phyloP scores from a whole-genome alignment of 1,284 basidiomycete species.

The Cryptococcus hybrid region DNA sequence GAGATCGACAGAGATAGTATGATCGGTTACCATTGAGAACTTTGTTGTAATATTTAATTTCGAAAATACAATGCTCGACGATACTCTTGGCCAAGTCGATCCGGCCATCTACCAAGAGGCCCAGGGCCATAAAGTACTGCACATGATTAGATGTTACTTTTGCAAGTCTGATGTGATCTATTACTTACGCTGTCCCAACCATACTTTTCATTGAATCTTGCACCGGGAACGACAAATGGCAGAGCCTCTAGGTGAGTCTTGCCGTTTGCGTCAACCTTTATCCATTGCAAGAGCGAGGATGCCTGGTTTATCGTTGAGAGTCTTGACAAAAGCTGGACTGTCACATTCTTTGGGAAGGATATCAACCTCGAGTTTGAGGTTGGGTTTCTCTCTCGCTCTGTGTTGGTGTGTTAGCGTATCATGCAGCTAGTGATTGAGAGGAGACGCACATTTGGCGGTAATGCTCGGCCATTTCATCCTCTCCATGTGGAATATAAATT shows the following conservation, averaged over 20 bases:
- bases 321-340: conserved; percentile 85
- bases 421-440: not conserved
- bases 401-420: no score
- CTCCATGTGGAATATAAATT: conserved; percentile 90
- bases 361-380: conserved; percentile 87
- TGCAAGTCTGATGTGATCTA: not conserved
- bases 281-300: conserved; percentile 95
- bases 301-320: conserved; percentile 89
- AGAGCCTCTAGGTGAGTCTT: conserved; percentile 84
- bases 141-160: not conserved
- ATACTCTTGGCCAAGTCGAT: conserved; percentile 93
- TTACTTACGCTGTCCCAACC: conserved; percentile 46
- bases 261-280: conserved; percentile 60
- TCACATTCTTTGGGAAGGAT: conserved; percentile 81
- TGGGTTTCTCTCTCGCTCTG: conserved; percentile 64
- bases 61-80: conserved; percentile 98
- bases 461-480: conserved; percentile 91
- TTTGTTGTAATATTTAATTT: conserved; percentile 97
- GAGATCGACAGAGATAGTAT: conserved; percentile 85
- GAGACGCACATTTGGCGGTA: conserved; percentile 59
- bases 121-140: conserved; percentile 57
- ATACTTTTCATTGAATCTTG: conserved; percentile 91
- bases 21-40: conserved; percentile 51
- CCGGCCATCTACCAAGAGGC: conserved; percentile 90
- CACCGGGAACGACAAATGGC: conserved; percentile 95